A percentile compares a stretch with the other conserved stretches of the same genome.
phyloP scores from a whole-genome alignment of 1,139 yeast genomes.

The Geotrichum phurueaensis region DNA sequence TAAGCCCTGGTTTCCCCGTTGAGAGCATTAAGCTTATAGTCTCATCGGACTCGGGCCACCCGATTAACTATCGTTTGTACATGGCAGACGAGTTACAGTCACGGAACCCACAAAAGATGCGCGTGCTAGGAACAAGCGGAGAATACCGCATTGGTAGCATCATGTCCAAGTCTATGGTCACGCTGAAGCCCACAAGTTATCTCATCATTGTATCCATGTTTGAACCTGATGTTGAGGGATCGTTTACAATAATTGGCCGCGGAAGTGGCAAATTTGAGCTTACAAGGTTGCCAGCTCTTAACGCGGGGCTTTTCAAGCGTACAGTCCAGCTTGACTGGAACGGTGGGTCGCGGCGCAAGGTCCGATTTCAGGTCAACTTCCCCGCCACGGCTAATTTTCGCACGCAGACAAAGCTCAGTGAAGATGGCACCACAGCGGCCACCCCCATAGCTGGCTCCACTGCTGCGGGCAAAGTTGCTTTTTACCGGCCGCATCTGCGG shows the following conservation, averaged over 20 bases:
- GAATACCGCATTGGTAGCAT: slow-evolving; percentile 34
- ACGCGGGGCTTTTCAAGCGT: slow-evolving; percentile 25
- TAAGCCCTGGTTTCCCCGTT: not conserved
- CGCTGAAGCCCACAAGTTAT: slow-evolving; percentile 39
- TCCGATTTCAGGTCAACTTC: slow-evolving; percentile 13
- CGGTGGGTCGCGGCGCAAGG: slow-evolving; percentile 20
- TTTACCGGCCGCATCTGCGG: slow-evolving; percentile 29
- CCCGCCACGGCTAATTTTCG: slow-evolving; percentile 16
- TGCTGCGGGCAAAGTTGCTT: not conserved
- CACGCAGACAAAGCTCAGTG: slow-evolving; percentile 8
- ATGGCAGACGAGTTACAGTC: slow-evolving; percentile 29
- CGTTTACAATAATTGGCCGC: slow-evolving; percentile 22
- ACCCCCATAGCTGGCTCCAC: not conserved
- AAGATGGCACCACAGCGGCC: not conserved
- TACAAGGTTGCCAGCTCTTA: slow-evolving; percentile 21
- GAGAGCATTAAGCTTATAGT: slow-evolving; percentile 8
- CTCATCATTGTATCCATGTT: slow-evolving; percentile 36
- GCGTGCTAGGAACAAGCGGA: slow-evolving; percentile 34
- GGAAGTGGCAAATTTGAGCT: slow-evolving; percentile 21
- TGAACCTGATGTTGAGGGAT: slow-evolving; percentile 26
- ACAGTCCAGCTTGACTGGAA: slow-evolving; percentile 21
- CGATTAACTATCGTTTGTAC: slow-evolving; percentile 34
- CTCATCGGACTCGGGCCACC: slow-evolving; percentile 23
- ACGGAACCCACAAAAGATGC: slow-evolving; percentile 29
- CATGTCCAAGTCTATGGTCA: slow-evolving; percentile 28